phyloP scores from a whole-genome alignment of 2,329 filamentous ascomycete genomes.

The Xylariaceae sp. region DNA sequence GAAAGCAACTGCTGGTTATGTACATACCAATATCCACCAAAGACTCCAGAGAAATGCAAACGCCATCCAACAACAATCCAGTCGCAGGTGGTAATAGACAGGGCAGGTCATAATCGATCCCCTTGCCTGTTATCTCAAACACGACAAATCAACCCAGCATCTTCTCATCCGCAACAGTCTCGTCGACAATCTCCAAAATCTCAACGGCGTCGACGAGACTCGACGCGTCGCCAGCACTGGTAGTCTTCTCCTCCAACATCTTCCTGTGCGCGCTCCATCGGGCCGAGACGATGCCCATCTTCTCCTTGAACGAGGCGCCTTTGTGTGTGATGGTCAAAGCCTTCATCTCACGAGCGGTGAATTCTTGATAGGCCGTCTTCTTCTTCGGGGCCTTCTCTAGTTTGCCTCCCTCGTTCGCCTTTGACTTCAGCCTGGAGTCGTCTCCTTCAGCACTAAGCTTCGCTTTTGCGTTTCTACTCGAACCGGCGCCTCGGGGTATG shows the following conservation, averaged over 20 bases:
- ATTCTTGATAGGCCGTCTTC: slow-evolving; percentile 37
- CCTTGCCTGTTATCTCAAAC: no score
- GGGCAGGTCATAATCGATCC: no score
- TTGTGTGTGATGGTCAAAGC: slow-evolving; percentile 25
- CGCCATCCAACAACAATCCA: no score
- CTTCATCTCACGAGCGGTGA: slow-evolving; percentile 27
- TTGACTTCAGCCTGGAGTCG: not conserved
- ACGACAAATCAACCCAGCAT: not conserved
- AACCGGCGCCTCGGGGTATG: slow-evolving; percentile 52
- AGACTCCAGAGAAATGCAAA: no score
- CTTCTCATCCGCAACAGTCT: not conserved
- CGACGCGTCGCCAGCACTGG: slow-evolving; percentile 12
- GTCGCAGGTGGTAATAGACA: no score
- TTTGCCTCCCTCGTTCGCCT: not conserved
- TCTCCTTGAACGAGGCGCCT: slow-evolving; percentile 54
- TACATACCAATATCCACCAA: no score
- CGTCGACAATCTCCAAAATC: slow-evolving; percentile 44
- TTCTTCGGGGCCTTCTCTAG: slow-evolving; percentile 6
- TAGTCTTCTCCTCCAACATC: slow-evolving; percentile 55
- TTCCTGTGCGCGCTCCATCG: slow-evolving; percentile 64
- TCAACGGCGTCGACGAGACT: slow-evolving; percentile 62
- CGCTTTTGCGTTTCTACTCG: slow-evolving; percentile 6
- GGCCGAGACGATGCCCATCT: slow-evolving; percentile 64
- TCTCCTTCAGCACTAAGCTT: slow-evolving; percentile 6
- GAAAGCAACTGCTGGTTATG: no score